phyloP scores from a whole-genome alignment of 2,329 filamentous ascomycete genomes.

The Cytospora mali region DNA sequence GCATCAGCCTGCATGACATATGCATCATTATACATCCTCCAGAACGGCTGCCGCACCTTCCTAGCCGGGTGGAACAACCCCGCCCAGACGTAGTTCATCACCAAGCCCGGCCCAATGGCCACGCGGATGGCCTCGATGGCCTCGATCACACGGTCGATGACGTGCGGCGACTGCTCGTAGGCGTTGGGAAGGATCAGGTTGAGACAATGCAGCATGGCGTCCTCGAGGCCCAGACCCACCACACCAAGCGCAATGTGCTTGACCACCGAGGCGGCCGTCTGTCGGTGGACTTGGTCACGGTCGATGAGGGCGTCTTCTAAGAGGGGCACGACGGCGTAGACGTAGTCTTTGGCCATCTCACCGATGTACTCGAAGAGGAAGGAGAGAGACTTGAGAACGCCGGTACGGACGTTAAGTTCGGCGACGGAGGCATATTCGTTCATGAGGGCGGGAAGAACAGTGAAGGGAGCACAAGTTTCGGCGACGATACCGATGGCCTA shows the following conservation, averaged over 20 bases:
- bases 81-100: constrained; percentile 98
- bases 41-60: constrained; percentile 93
- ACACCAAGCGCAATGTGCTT: constrained; percentile 98
- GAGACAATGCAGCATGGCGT: constrained; percentile 96
- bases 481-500: constrained; percentile 93
- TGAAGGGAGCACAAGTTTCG: constrained; percentile 97
- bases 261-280: constrained; percentile 94
- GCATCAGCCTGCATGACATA: constrained; percentile 93
- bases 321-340: constrained; percentile 94
- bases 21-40: constrained; percentile 94
- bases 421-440: constrained; percentile 94
- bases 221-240: constrained; percentile 95
- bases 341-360: constrained; percentile 99
- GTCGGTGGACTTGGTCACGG: constrained; percentile 94
- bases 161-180: constrained; percentile 96
- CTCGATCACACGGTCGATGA: constrained; percentile 97
- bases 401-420: constrained; percentile 98
- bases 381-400: constrained; percentile 92
- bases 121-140: constrained; percentile 95
- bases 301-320: constrained; percentile 97
- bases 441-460: constrained; percentile 97
- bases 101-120: constrained; percentile 86
- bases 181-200: constrained; percentile 96
- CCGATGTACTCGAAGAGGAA: constrained; percentile 99
- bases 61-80: constrained; percentile 95